Evolutionary conservation across 768 basidiomycete genomes (phyloP).

Genomic region (Podaxis sp.): DNA sequence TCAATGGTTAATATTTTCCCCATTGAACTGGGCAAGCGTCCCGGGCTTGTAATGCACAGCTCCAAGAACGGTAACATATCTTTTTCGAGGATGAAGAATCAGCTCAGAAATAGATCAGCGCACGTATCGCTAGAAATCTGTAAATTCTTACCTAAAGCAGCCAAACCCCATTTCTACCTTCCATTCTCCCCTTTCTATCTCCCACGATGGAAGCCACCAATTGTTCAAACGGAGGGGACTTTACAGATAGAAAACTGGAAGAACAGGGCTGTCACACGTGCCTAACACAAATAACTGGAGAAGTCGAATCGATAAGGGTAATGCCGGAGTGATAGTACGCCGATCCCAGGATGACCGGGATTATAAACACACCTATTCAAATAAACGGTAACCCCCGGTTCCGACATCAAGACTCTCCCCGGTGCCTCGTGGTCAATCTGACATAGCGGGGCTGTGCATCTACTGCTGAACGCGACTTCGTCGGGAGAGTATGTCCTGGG

Average conservation of each 20-base stretch:
- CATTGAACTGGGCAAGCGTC: background rate
- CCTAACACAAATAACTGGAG: background rate
- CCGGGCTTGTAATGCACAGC: background rate
- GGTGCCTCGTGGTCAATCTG: conserved; percentile 7
- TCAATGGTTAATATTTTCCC: background rate
- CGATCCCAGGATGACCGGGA: conserved; percentile 11
- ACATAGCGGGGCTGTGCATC: background rate
- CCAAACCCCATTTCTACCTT: background rate
- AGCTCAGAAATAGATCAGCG: conserved; percentile 2
- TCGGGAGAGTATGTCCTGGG: background rate
- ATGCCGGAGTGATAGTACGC: background rate
- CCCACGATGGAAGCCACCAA: background rate
- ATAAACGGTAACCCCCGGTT: background rate
- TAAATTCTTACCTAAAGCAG: background rate
- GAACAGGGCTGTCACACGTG: background rate
- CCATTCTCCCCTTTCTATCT: background rate
- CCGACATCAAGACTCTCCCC: background rate
- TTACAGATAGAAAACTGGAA: background rate
- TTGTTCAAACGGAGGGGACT: background rate
- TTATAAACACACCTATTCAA: background rate
- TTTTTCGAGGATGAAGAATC: background rate
- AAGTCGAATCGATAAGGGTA: background rate
- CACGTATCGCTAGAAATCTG: background rate
- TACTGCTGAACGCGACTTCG: background rate
- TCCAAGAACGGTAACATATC: conserved; percentile 1